Percentiles rank a stretch among this genome's conserved stretches.
phyloP scores from a whole-genome alignment of 2,329 filamentous ascomycete genomes.

The Neopestalotiopsis sp. region DNA sequence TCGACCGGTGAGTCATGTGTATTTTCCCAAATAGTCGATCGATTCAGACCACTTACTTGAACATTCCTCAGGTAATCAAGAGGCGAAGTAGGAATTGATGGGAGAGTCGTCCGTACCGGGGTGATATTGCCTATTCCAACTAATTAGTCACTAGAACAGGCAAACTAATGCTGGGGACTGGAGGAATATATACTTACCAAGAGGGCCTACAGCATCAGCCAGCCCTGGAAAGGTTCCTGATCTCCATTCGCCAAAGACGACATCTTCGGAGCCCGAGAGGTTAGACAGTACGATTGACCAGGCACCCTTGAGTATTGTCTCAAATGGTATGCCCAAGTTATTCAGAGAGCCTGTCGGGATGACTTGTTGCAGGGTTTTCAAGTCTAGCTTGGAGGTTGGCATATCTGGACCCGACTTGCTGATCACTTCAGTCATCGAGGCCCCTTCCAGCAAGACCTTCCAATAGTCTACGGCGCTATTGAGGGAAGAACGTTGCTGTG shows the following conservation, averaged over 20 bases:
- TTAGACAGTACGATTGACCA: constrained; percentile 62
- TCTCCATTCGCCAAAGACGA: constrained; percentile 62
- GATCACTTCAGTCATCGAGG: constrained; percentile 52
- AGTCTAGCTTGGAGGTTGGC: constrained; percentile 38
- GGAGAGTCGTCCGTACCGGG: constrained; percentile 55
- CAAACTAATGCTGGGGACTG: not conserved
- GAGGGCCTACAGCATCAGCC: constrained; percentile 52
- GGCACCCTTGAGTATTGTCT: constrained; percentile 61
- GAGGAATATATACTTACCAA: constrained; percentile 25
- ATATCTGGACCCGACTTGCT: constrained; percentile 47
- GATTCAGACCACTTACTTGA: constrained; percentile 34
- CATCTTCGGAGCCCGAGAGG: constrained; percentile 53
- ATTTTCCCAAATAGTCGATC: not conserved
- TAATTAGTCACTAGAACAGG: not conserved
- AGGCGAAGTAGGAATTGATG: constrained; percentile 48
- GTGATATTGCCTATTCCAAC: constrained; percentile 44
- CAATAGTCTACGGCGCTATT: constrained; percentile 51
- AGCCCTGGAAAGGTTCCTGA: constrained; percentile 52
- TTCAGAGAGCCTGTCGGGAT: constrained; percentile 47
- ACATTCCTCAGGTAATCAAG: constrained; percentile 55
- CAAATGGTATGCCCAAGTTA: constrained; percentile 52
- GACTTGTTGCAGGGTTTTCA: constrained; percentile 46
- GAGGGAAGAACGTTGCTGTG: constrained; percentile 42
- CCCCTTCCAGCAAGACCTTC: constrained; percentile 49
- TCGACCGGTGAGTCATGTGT: not conserved